Evolutionary conservation across 495 filamentous ascomycete species (phyloP).

Genomic region (Daldinia grandis): DNA sequence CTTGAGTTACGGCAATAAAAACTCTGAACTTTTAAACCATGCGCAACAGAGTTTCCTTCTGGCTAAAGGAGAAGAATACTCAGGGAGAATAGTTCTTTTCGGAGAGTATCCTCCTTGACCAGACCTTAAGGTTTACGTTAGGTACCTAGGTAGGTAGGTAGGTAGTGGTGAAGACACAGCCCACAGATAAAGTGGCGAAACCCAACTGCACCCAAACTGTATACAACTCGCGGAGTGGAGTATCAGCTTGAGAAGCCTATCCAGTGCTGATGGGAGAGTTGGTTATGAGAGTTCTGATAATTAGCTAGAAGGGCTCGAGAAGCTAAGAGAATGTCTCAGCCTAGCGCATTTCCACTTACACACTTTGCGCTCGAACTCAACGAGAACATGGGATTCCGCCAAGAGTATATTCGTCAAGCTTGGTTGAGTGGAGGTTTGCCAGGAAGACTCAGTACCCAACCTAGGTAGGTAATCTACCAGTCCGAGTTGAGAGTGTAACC

Average conservation of each 20-base stretch:
- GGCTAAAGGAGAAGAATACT: too few relatives aligned
- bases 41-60: neutral
- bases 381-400: slow-evolving; percentile 13
- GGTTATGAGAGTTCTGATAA: neutral
- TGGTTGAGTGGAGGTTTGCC: neutral
- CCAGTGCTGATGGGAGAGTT: neutral
- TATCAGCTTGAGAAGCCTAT: neutral
- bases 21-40: neutral
- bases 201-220: neutral
- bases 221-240: neutral
- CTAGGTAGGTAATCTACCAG: neutral
- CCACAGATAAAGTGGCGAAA: neutral
- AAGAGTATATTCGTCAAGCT: slow-evolving; percentile 10
- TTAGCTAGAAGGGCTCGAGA: neutral
- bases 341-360: neutral
- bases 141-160: too few relatives aligned
- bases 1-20: neutral
- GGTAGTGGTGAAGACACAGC: neutral
- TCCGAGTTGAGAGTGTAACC: slow-evolving; percentile 12
- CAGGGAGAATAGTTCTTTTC: neutral
- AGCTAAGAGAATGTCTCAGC: neutral
- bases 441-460: neutral
- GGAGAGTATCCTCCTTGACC: too few relatives aligned
- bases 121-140: neutral
- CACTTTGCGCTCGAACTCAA: neutral